These are phyloP conservation scores for Beta lomatogona DNA, from an alignment of 179 eudicot species.

Conservation along the genomic window DNA sequence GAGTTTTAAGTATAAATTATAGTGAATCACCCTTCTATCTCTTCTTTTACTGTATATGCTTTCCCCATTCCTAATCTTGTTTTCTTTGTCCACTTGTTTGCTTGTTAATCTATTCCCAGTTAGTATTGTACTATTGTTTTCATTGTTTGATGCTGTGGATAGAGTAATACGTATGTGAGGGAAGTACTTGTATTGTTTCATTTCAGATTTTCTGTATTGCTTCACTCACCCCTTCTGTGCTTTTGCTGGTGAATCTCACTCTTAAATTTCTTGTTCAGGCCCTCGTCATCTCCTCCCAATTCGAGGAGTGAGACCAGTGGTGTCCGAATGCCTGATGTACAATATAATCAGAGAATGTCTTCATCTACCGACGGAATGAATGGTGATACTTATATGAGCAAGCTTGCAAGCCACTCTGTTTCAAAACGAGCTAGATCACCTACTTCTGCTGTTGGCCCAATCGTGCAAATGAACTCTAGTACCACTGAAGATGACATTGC, in stretches of 20 bases:
- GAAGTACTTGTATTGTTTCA: conserved; percentile 5
- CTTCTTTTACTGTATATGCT: not conserved
- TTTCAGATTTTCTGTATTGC: not conserved
- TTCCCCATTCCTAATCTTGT: not conserved
- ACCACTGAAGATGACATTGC: conserved; percentile 46
- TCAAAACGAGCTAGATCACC: conserved; percentile 75
- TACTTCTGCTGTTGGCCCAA: conserved; percentile 46
- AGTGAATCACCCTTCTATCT: not conserved
- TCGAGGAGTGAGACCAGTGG: conserved; percentile 33
- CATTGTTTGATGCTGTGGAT: not conserved
- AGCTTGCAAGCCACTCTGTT: conserved; percentile 37
- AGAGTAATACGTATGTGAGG: conserved; percentile 13
- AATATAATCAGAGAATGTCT: conserved; percentile 27
- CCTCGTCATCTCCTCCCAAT: conserved; percentile 52
- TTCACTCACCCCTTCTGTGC: not conserved
- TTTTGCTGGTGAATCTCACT: conserved; percentile 20
- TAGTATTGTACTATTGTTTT: not conserved
- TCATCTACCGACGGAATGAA: conserved; percentile 37
- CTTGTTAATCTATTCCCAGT: too few relatives aligned
- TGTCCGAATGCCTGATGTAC: conserved; percentile 37
- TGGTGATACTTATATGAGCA: conserved; percentile 39
- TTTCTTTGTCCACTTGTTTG: not conserved
- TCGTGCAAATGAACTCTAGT: conserved; percentile 35
- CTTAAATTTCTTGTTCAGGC: conserved; percentile 36
- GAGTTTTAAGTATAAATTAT: not conserved